Evolutionary conservation across 495 filamentous ascomycete species (phyloP), one percentile per base, ranked within the genome.

Genomic region (Parmelia sp.): DNA sequence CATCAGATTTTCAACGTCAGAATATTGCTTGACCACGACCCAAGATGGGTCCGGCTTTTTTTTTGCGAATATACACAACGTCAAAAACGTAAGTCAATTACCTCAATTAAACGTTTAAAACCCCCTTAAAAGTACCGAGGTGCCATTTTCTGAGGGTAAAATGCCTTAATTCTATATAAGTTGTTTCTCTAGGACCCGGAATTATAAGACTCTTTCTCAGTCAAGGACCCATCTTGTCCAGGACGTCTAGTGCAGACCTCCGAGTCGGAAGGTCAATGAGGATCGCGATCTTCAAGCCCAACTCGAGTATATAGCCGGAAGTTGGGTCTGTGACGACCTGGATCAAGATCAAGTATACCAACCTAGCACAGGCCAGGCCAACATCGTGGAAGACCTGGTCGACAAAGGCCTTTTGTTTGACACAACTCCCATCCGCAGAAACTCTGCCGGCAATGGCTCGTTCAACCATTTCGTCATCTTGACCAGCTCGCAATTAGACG

Each of bases 211-310:
- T n/a, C n/a, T n/a, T n/a, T n/a, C n/a, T n/a, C n/a, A n/a, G n/a
- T n/a, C n/a, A n/a, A n/a, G n/a, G n/a, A n/a, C n/a, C n/a, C n/a
- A n/a, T n/a, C n/a, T n/a, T n/a, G n/a, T n/a, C n/a, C n/a, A n/a
- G n/a, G n/a, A n/a, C n/a, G n/a, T n/a, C n/a, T n/a, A n/a, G n/a
- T n/a, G n/a, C n/a, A n/a, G n/a, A n/a, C n/a, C n/a, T n/a, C n/a
- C n/a, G n/a, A n/a, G n/a, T n/a, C n/a, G 36, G 25, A 60, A 60
- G 31, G 15, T 40, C 58, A 60, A 45, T 44, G 37, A 45, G 39
- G 58, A 60, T 40, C 36, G 58, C 58, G n/a, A 45, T 11, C 42
- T 60, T 9, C 58, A 60, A 60, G 58, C 58, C 29, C 58, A 60
- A 37, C 25, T 40, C 23, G 58, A 45, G 21, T 35, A 60, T 17